Percentiles rank a stretch among this genome's conserved stretches.
phyloP scores from a whole-genome alignment of 805 yeast genomes.

The Pichia ethanolica region DNA sequence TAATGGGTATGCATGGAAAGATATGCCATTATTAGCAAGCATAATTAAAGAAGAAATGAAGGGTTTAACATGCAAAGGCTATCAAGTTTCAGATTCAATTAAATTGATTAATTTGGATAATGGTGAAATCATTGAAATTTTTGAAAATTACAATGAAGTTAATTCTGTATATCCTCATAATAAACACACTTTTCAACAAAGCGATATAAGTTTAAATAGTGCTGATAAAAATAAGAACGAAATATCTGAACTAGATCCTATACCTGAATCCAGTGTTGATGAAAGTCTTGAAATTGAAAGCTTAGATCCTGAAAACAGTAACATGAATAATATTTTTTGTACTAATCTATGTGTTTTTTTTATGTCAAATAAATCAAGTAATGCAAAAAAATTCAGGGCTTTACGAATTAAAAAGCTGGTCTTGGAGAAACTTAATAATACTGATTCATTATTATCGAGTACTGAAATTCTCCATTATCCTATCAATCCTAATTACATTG shows the following conservation, averaged over 20 bases:
- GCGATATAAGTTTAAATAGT: no score
- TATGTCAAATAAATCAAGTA: conserved; percentile 8
- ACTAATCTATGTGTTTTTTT: conserved; percentile 13
- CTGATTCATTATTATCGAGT: not conserved
- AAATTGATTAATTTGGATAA: conserved; percentile 18
- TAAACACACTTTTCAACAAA: not conserved
- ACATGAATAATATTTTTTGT: not conserved
- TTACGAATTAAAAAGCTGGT: not conserved
- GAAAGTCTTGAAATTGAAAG: not conserved
- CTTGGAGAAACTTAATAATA: not conserved
- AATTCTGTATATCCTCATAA: no score
- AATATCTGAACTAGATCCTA: not conserved
- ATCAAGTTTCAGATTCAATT: conserved; percentile 15
- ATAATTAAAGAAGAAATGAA: conserved; percentile 22
- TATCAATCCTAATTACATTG: not conserved
- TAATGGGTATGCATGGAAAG: conserved; percentile 26
- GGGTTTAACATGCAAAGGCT: conserved; percentile 13
- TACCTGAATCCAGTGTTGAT: not conserved
- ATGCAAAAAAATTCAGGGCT: not conserved
- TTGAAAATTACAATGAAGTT: conserved; percentile 4
- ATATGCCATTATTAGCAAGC: conserved; percentile 17
- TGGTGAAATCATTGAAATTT: conserved; percentile 9
- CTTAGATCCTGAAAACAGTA: not conserved
- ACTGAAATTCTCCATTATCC: conserved; percentile 3
- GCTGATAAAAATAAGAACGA: not conserved